Base-by-base conservation (phyloP, 2,329 filamentous ascomycete species). In the Botrytis galanthina region DNA sequence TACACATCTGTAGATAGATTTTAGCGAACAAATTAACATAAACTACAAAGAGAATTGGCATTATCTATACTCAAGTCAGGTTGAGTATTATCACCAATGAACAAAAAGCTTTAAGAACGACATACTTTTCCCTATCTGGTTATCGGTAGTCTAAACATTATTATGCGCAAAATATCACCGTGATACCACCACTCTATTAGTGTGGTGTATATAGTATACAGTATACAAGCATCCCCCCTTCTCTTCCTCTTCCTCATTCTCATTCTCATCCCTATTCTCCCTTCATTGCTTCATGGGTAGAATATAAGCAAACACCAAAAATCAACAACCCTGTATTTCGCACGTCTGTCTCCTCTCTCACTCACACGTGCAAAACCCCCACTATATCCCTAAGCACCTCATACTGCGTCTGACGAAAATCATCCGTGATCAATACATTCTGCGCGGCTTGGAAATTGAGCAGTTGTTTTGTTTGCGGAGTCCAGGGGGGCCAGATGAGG, bases 401-500 rank as follows among this genome's bases (percentile, higher is more conserved):
- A 20, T 20, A 70, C 16, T 62, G 51, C 4, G 20, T 12, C 22
- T 62, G 26, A 3, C 68, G 32, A n/a, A 70, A 70, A 35, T 60
- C 26, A 46, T 62, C 54, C 12, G 14, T 37, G 1, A 37, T 44
- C 29, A 70, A 62, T 29, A 18, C 3, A 46, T 62, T 62, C 54
- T 37, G 14, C 37, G 14, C 7, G 0, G 59, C 59, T 22, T 29
- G 32, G 29, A 70, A 70, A 46, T 62, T 70, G 5, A 70, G 7
- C 8, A 70, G 22, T 29, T 61, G 51, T n/a, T 62, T 70, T 32
- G 16, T n/a, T 1, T 62, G 3, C 8, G 37, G 14, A 6, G 51
- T 59, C 39, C 54, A 70, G 5, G n/a, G 59, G 4, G 59, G 78
- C 87, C 81, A 73, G 85, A 83, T 18, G 16, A 29, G n/a, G 5